Conservation (phyloP, 495 filamentous ascomycete genomes). For the Thozetella sp. region DNA sequence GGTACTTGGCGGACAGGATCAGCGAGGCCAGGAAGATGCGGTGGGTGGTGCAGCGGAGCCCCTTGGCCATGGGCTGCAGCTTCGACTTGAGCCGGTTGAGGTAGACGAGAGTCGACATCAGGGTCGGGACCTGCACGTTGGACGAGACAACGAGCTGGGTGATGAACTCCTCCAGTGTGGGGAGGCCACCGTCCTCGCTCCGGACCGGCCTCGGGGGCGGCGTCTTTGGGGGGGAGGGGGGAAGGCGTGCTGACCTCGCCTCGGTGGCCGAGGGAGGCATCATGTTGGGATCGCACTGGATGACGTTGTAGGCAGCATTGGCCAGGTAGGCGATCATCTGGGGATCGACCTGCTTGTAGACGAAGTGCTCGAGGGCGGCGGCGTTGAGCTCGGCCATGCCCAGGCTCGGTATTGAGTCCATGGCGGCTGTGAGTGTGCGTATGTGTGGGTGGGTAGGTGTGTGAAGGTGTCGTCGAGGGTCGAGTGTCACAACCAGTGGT, state of each 20-base stretch:
- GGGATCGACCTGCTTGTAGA: constrained; percentile 76
- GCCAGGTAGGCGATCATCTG: constrained; percentile 89
- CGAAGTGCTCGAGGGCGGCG: constrained; percentile 85
- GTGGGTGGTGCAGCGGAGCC: constrained; percentile 95
- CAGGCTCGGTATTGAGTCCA: constrained; percentile 37
- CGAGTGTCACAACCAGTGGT: constrained; percentile 1
- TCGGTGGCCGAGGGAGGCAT: constrained; percentile 33
- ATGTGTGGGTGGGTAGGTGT: constrained; percentile 13
- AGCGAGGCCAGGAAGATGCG: constrained; percentile 95
- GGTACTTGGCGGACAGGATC: constrained; percentile 93
- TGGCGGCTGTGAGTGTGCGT: constrained; percentile 23
- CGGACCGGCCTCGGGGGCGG: constrained; percentile 57
- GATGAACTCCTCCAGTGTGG: constrained; percentile 88
- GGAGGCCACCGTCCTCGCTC: constrained; percentile 53
- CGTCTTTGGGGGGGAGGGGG: constrained; percentile 70
- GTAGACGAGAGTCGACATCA: constrained; percentile 97
- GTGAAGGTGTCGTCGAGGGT: constrained; percentile 8
- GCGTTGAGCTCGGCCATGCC: constrained; percentile 61
- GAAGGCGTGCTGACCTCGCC: constrained; percentile 17
- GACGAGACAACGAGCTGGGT: constrained; percentile 85
- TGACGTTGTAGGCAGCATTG: constrained; percentile 79
- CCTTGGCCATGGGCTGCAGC: constrained; percentile 92
- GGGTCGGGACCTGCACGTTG: constrained; percentile 93
- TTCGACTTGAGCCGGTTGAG: constrained; percentile 79
- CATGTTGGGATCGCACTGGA: constrained; percentile 77